Evolutionary conservation across 1,284 basidiomycete genomes (phyloP), one percentile per base, ranked within the genome.

Genomic region (Puccinia hordei): DNA sequence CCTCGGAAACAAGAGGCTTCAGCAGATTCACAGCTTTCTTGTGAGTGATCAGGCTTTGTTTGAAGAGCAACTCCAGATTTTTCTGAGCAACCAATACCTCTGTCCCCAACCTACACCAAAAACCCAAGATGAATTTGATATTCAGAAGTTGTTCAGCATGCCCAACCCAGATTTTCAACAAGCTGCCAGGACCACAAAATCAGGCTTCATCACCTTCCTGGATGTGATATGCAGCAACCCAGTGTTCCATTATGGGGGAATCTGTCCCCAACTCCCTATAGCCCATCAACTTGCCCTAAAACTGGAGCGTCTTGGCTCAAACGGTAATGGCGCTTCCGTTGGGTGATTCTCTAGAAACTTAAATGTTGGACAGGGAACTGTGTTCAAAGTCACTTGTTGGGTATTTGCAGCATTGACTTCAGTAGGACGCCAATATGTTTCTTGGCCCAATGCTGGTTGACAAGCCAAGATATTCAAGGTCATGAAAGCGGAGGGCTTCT

Each of bases 251-350:
- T 27, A 13, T 30, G n/a, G 2, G 4, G 13, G 24, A 24, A 13
- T 17, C n/a, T n/a, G 57, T 19, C 46, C 24, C 15, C 72, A 55
- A 10, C 53, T 53, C 6, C 72, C 72, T 5, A 53, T 73, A 24
- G 1, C 33, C 2, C 72, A 73, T 19, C 72, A 73, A 57, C 30
- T 73, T 1, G 72, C 72, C 13, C 19, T 73, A n/a, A 73, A 9
- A 6, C 30, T 73, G 24, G 73, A 75, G 41, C 38, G 63, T 13
- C 46, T 77, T 35, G 75, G 75, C 13, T 65, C 59, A 10, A 77
- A 68, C 30, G 63, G 75, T 17, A 77, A 77, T 55, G 75, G 75
- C 19, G 44, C 49, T 2, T 53, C 17, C 10, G 49, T 77, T 19
- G 63, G 75, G 9, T 13, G 49, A 51, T 68, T 77, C 35, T 30